Conservation (phyloP, 2,329 filamentous ascomycete species). For the Periconia macrospinosa region DNA sequence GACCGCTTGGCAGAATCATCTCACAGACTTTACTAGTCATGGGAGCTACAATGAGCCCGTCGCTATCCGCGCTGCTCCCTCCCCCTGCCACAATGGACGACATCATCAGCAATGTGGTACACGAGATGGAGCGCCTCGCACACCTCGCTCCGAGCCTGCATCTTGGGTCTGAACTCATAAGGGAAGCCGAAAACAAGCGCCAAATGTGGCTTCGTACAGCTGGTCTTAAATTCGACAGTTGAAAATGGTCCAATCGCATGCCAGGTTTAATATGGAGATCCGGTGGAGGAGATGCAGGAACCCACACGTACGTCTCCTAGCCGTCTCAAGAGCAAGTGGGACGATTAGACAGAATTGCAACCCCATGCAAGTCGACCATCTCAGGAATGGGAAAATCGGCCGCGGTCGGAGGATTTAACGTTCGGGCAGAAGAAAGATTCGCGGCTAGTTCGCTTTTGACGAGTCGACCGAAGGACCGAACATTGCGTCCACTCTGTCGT, state of each 20-base stretch:
- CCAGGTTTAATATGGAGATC: background rate
- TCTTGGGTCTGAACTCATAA: constrained; percentile 77
- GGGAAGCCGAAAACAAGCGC: constrained; percentile 72
- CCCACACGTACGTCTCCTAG: background rate
- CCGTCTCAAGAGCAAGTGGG: background rate
- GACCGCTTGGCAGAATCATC: constrained; percentile 63
- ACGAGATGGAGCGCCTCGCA: constrained; percentile 74
- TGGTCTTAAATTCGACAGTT: constrained; percentile 42
- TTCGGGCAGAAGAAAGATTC: background rate
- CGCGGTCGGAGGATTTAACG: background rate
- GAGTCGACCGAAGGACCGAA: background rate
- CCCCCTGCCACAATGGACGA: constrained; percentile 63
- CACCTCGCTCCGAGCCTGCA: constrained; percentile 75
- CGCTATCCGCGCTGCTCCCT: constrained; percentile 67
- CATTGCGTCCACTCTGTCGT: background rate
- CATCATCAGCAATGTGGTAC: constrained; percentile 76
- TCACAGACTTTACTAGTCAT: constrained; percentile 81
- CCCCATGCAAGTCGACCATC: background rate
- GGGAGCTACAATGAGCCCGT: constrained; percentile 80
- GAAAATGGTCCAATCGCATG: constrained; percentile 13
- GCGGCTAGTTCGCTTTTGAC: background rate
- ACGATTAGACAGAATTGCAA: background rate
- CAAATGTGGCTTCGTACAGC: constrained; percentile 58
- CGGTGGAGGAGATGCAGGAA: background rate
- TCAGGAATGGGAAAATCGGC: background rate